phyloP scores from a whole-genome alignment of 2,329 filamentous ascomycete genomes.

The Sporothrix dimorphospora region DNA sequence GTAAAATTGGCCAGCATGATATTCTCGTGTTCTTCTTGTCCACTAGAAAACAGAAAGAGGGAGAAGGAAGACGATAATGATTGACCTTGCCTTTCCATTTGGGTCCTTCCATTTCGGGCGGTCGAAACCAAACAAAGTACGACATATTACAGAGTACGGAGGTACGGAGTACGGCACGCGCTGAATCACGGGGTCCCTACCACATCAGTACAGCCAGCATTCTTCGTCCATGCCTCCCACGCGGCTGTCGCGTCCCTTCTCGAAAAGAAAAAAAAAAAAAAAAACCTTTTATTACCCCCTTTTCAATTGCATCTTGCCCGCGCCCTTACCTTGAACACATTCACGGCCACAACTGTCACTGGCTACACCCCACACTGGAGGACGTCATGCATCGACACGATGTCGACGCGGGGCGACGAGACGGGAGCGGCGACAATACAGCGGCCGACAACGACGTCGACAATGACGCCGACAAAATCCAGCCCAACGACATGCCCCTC shows the following conservation, averaged over 20 bases:
- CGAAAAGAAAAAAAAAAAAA: not conserved
- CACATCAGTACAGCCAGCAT: not conserved
- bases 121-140: not conserved
- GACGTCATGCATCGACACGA: not conserved
- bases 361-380: not conserved
- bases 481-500: constrained; percentile 43
- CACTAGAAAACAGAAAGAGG: too few relatives aligned
- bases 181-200: not conserved
- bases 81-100: not conserved
- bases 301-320: not conserved
- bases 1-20: not conserved
- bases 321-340: too few relatives aligned
- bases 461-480: not conserved
- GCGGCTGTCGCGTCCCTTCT: not conserved
- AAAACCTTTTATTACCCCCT: not conserved
- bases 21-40: not conserved
- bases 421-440: not conserved
- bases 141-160: too few relatives aligned
- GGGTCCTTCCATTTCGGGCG: not conserved
- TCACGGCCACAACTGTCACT: not conserved
- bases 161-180: too few relatives aligned
- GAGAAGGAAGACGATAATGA: too few relatives aligned
- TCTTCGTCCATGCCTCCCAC: not conserved
- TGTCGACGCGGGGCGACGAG: not conserved
- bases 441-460: not conserved